These are phyloP conservation scores for Discostella stelligeroides DNA, from an alignment of 108 stramenopile genomes.

Conservation along the genomic window DNA sequence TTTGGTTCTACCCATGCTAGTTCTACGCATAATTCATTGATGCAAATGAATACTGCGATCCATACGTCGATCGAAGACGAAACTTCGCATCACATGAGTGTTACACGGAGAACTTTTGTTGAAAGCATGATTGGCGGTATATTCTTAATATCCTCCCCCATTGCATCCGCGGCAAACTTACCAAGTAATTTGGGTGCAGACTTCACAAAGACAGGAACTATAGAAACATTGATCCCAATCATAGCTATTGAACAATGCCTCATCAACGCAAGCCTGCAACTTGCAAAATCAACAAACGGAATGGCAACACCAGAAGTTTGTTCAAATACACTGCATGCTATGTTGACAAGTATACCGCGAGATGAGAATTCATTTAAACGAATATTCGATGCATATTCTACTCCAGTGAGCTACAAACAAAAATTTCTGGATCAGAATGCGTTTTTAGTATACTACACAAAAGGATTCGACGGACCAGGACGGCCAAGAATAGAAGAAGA, in stretches of 20 bases:
- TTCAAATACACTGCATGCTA: slow-evolving; percentile 8
- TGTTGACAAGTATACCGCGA: slow-evolving; percentile 40
- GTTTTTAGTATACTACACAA: slow-evolving; percentile 86
- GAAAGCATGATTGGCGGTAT: background rate
- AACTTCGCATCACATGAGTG: background rate
- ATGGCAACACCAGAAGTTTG: slow-evolving; percentile 21
- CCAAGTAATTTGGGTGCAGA: slow-evolving; percentile 69
- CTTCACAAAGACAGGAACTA: slow-evolving; percentile 56
- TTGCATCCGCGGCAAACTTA: slow-evolving; percentile 58
- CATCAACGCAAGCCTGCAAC: slow-evolving; percentile 22
- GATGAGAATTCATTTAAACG: slow-evolving; percentile 72
- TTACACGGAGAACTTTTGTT: slow-evolving; percentile 3
- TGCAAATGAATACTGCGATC: background rate
- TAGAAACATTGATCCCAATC: slow-evolving; percentile 62
- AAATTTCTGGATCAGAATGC: slow-evolving; percentile 87
- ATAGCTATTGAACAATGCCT: slow-evolving; percentile 47
- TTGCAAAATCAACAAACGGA: slow-evolving; percentile 10
- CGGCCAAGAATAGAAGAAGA: slow-evolving; percentile 65
- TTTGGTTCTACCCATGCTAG: no score
- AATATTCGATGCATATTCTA: slow-evolving; percentile 80
- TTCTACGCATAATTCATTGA: background rate
- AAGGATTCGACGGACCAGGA: slow-evolving; percentile 84
- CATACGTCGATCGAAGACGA: background rate
- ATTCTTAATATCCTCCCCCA: background rate
- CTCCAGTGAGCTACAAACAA: slow-evolving; percentile 83